These are phyloP conservation scores for Colletotrichum australisinense DNA, from an alignment of 2,329 filamentous ascomycete genomes.

Conservation along the genomic window DNA sequence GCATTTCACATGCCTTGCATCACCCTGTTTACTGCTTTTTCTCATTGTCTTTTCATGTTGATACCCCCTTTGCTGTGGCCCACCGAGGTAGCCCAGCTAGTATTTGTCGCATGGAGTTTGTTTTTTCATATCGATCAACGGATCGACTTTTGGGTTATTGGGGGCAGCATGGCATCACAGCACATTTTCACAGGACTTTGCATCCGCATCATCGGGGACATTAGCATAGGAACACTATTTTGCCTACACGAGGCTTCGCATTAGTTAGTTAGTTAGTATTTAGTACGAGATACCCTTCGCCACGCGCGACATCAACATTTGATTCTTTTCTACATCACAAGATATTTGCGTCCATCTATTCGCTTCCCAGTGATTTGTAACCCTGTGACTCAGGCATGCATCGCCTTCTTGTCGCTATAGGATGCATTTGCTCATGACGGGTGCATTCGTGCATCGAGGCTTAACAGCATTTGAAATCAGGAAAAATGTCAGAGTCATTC, in stretches of 20 bases:
- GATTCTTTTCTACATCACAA: slow-evolving; percentile 17
- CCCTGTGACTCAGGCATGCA: background rate
- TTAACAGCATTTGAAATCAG: slow-evolving; percentile 1
- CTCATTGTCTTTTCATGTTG: slow-evolving; percentile 20
- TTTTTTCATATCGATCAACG: slow-evolving; percentile 18
- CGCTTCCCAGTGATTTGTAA: background rate
- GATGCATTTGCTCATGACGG: background rate
- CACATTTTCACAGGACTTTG: slow-evolving; percentile 17
- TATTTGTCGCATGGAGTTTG: slow-evolving; percentile 28
- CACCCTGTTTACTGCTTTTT: background rate
- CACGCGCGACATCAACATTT: slow-evolving; percentile 31
- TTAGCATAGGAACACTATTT: slow-evolving; percentile 1
- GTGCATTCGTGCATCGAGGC: background rate
- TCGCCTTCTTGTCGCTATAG: background rate
- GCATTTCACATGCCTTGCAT: slow-evolving; percentile 28
- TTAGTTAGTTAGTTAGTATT: slow-evolving; percentile 18
- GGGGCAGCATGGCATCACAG: slow-evolving; percentile 26
- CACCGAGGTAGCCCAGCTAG: slow-evolving; percentile 14
- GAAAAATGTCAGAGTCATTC: slow-evolving; percentile 3
- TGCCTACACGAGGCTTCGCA: slow-evolving; percentile 20
- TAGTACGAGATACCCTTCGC: slow-evolving; percentile 36
- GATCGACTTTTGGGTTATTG: slow-evolving; percentile 11
- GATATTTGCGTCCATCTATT: background rate
- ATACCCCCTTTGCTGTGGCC: slow-evolving; percentile 30
- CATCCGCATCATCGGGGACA: slow-evolving; percentile 23